These are phyloP conservation scores for Xanthoconium separans DNA, from an alignment of 1,284 basidiomycete genomes.

Conservation along the genomic window DNA sequence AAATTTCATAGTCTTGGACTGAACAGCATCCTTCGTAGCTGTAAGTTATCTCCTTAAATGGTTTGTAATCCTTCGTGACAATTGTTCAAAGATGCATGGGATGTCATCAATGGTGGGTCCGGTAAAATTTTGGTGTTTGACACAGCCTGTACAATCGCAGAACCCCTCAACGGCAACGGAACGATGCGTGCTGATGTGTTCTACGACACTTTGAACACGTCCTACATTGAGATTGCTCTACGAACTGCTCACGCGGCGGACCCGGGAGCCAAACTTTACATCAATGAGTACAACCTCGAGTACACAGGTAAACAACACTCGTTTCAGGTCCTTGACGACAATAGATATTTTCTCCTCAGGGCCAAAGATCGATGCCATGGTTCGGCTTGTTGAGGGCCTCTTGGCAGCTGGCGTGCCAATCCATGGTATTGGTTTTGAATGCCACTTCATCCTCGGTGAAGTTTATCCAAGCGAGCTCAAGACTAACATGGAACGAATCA, in stretches of 20 bases:
- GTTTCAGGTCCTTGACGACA: no score
- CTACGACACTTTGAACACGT: slow-evolving; percentile 9
- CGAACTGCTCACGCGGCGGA: slow-evolving; percentile 18
- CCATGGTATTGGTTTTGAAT: slow-evolving; percentile 22
- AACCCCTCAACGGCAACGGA: slow-evolving; percentile 18
- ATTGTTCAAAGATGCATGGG: slow-evolving; percentile 19
- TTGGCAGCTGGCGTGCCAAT: slow-evolving; percentile 11
- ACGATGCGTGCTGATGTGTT: slow-evolving; percentile 17
- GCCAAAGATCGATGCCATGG: slow-evolving; percentile 25
- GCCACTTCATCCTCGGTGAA: slow-evolving; percentile 50
- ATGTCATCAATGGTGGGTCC: slow-evolving; percentile 22
- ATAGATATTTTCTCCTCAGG: not conserved
- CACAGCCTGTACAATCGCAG: slow-evolving; percentile 1
- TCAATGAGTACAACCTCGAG: slow-evolving; percentile 24
- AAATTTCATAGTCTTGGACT: not conserved
- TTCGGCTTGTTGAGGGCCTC: slow-evolving; percentile 15
- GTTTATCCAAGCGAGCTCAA: slow-evolving; percentile 38
- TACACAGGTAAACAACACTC: not conserved
- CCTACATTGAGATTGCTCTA: slow-evolving; percentile 21
- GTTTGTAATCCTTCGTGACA: not conserved
- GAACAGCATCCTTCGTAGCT: slow-evolving; percentile 3
- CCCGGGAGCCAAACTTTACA: slow-evolving; percentile 18
- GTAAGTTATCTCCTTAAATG: slow-evolving; percentile 7
- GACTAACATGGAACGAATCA: slow-evolving; percentile 45
- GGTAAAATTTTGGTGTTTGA: not conserved